A percentile compares a stretch with the other conserved stretches of the same genome.
These are phyloP conservation scores for Talaromyces nanjingensis DNA, from an alignment of 495 filamentous ascomycete species.

Conservation along the genomic window DNA sequence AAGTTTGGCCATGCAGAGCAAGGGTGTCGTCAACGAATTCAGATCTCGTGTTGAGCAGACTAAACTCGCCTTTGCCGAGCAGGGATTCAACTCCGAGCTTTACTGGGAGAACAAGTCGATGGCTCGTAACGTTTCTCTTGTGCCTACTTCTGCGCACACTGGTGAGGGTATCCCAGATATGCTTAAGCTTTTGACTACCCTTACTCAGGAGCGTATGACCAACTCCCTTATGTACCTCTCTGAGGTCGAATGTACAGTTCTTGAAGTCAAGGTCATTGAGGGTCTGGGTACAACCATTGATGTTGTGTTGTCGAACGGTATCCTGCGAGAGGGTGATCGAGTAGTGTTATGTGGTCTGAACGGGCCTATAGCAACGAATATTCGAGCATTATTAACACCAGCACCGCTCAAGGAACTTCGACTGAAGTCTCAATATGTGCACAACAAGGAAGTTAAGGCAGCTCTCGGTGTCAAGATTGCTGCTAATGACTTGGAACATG, in stretches of 20 bases:
- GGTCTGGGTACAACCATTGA: constrained; percentile 98
- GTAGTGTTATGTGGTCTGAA: constrained; percentile 94
- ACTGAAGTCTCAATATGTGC: constrained; percentile 89
- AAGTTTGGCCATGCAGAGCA: constrained; percentile 81
- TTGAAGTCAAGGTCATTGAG: constrained; percentile 98
- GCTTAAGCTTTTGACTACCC: constrained; percentile 85
- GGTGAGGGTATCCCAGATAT: constrained; percentile 99
- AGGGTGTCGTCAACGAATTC: constrained; percentile 93
- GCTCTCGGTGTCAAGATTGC: constrained; percentile 98
- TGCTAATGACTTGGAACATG: constrained; percentile 90
- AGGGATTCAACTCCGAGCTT: constrained; percentile 95
- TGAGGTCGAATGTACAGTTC: constrained; percentile 93
- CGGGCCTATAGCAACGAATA: constrained; percentile 88
- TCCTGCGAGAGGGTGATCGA: constrained; percentile 88
- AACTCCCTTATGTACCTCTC: constrained; percentile 96
- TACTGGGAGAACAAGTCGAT: constrained; percentile 98
- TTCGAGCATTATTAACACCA: constrained; percentile 92
- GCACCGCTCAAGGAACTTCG: constrained; percentile 91
- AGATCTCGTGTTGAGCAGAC: constrained; percentile 81
- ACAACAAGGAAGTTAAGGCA: constrained; percentile 99
- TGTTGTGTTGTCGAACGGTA: constrained; percentile 93
- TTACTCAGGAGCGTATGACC: constrained; percentile 98
- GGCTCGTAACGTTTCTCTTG: constrained; percentile 84
- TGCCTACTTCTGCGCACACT: constrained; percentile 94
- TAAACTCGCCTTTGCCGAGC: constrained; percentile 88